Percentiles rank a stretch among this genome's conserved stretches.
Conservation (phyloP, 441 rosid genomes). For the Breynia disticha region DNA sequence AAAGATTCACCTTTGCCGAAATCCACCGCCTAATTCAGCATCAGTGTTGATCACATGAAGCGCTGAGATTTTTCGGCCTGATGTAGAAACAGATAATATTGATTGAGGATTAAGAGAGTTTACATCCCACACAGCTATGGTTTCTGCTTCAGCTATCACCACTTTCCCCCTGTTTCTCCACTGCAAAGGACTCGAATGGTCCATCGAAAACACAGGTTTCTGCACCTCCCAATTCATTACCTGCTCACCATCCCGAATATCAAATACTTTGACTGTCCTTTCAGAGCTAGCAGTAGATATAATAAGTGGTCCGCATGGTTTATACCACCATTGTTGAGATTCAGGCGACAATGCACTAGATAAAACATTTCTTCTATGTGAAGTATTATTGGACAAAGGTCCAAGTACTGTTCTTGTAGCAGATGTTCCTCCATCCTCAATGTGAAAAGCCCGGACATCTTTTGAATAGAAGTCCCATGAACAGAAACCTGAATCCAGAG, state of each 20-base stretch:
- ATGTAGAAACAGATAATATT: constrained; percentile 41
- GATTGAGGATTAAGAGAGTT: constrained; percentile 70
- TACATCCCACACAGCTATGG: constrained; percentile 92
- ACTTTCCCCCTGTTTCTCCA: constrained; percentile 95
- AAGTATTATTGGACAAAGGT: constrained; percentile 42
- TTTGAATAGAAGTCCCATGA: constrained; percentile 96
- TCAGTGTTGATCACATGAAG: constrained; percentile 86
- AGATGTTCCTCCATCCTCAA: constrained; percentile 46
- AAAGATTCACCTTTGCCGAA: constrained; percentile 71
- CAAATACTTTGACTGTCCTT: constrained; percentile 54
- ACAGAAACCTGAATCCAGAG: constrained; percentile 87
- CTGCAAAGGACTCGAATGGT: constrained; percentile 90
- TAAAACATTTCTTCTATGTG: constrained; percentile 43
- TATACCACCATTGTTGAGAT: constrained; percentile 84
- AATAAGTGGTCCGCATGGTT: constrained; percentile 86
- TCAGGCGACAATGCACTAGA: constrained; percentile 43
- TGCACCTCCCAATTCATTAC: constrained; percentile 89
- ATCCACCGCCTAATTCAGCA: constrained; percentile 94
- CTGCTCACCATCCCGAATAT: constrained; percentile 91
- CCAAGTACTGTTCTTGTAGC: constrained; percentile 70
- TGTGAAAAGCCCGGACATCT: constrained; percentile 61
- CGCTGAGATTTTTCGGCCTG: constrained; percentile 67
- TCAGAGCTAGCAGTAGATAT: constrained; percentile 62
- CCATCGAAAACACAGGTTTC: constrained; percentile 65
- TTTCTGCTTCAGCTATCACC: constrained; percentile 71